Conservation (phyloP, 129 eudicot genomes). For the Glebionis coronaria region DNA sequence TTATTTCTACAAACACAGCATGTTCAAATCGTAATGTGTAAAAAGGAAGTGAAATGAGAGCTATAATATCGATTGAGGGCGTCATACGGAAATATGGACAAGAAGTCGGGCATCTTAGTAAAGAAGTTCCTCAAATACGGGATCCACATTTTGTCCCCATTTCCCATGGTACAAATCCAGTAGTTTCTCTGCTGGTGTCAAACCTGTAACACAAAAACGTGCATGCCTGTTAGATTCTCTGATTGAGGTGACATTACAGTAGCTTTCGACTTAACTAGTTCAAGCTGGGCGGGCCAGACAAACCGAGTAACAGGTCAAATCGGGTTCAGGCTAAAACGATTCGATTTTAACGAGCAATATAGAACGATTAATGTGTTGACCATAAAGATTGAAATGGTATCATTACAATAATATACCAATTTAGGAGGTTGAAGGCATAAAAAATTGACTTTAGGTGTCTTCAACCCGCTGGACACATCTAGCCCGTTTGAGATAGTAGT, state of each 20-base stretch:
- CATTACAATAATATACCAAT: background rate
- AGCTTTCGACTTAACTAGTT: too few species aligned
- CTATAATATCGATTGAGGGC: background rate
- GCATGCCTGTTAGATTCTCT: background rate
- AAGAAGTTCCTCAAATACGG: conserved; percentile 80
- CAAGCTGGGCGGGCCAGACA: too few species aligned
- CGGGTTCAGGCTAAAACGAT: too few species aligned
- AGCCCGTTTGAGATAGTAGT: background rate
- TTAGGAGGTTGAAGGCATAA: background rate
- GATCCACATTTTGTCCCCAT: conserved; percentile 87
- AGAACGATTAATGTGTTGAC: too few species aligned
- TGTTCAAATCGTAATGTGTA: background rate
- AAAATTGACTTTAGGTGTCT: background rate
- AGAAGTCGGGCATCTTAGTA: conserved; percentile 43
- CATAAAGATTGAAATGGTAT: too few species aligned
- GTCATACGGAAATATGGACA: conserved; percentile 25
- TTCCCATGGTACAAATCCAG: conserved; percentile 80
- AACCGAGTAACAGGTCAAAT: background rate
- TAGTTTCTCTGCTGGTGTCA: conserved; percentile 95
- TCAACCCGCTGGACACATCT: background rate
- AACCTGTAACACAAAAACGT: conserved; percentile 45
- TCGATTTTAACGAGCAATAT: too few species aligned
- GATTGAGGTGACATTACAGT: background rate
- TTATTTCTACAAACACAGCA: conserved; percentile 36
- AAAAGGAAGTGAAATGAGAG: background rate